Base-by-base conservation (phyloP, 2,329 filamentous ascomycete species). In the Fusarium sp. region DNA sequence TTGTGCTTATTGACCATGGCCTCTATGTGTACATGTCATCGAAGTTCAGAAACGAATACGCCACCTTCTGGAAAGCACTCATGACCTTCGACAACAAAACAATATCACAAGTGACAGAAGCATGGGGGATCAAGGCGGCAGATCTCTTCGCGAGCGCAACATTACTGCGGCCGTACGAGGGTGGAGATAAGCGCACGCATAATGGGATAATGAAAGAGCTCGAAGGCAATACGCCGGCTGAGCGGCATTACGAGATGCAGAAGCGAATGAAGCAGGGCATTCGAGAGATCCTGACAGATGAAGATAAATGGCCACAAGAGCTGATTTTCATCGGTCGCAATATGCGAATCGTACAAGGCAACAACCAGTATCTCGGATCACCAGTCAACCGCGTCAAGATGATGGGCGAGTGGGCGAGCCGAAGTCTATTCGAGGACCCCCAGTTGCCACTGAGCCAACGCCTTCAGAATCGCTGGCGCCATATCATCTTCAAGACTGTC, bases 1-100 rank as follows among this genome's bases (percentile, higher is more conserved):
- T 99, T 35, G 95, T 98, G 2, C 90, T 99, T 39, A 97, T 99
- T 79, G 96, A 99, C 82, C 96, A 99, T 82, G 96, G 96, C 1
- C 89, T 99, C 10, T 99, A 99, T 83, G 94, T 98, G 62, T 92
- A 93, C 81, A 96, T 98, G 93, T 86, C 89, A 29, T 91, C 93
- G 3, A 85, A 89, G 66, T 97, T 98, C 84, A 89, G 94, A 16
- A 91, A 92, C 78, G 90, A 98, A 80, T 98, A 98, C 81, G 91
- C 91, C 23, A 85, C 89, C 8, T 96, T 99, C 84, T 99, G 96
- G 96, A 97, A 97, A 82, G 91, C 93, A 1, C 89, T 99, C 16
- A 90, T 98, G 85, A 94, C 94, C 1, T 96, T 98, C 74, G 96
- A 99, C 85, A 97, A 98, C 82, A 84, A 87, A 27, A 93, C 92